phyloP scores from a whole-genome alignment of 371 early-diverging fungal species.

The Smittium mucronatum region DNA sequence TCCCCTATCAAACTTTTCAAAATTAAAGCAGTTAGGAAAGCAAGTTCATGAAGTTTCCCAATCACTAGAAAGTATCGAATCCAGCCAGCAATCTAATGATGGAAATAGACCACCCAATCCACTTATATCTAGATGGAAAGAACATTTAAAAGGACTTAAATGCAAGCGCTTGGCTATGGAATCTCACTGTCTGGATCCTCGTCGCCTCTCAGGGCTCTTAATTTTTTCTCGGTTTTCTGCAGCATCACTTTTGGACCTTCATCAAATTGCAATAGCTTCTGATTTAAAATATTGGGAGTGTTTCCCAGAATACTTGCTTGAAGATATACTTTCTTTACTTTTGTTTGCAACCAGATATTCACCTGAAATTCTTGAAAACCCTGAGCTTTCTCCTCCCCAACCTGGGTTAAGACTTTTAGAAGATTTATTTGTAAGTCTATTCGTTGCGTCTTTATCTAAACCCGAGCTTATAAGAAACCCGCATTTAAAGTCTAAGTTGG shows the following conservation, averaged over 20 bases:
- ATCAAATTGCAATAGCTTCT: slow-evolving; percentile 14
- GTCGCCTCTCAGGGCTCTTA: not conserved
- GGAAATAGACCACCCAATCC: slow-evolving; percentile 35
- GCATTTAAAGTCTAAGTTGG: slow-evolving; percentile 81
- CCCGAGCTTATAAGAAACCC: slow-evolving; percentile 80
- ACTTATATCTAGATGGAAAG: slow-evolving; percentile 43
- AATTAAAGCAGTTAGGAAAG: slow-evolving; percentile 49
- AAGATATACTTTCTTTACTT: slow-evolving; percentile 68
- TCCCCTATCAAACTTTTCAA: slow-evolving; percentile 49
- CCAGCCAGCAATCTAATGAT: slow-evolving; percentile 28
- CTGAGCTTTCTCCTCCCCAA: slow-evolving; percentile 3
- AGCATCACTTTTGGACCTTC: slow-evolving; percentile 18
- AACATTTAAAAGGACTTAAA: slow-evolving; percentile 42
- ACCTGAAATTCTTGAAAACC: slow-evolving; percentile 23
- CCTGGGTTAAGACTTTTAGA: slow-evolving; percentile 24
- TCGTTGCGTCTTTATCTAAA: slow-evolving; percentile 62
- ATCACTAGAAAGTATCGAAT: slow-evolving; percentile 30
- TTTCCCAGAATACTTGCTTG: slow-evolving; percentile 86
- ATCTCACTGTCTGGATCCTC: slow-evolving; percentile 40
- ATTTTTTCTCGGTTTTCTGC: slow-evolving; percentile 68
- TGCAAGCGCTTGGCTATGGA: slow-evolving; percentile 57
- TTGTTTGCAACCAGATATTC: slow-evolving; percentile 45
- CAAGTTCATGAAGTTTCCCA: slow-evolving; percentile 49
- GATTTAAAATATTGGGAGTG: slow-evolving; percentile 46
- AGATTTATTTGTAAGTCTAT: slow-evolving; percentile 50